A percentile compares a stretch with the other conserved stretches of the same genome.
Conservation (phyloP, 2,329 filamentous ascomycete genomes). For the Penicillium occitanis region DNA sequence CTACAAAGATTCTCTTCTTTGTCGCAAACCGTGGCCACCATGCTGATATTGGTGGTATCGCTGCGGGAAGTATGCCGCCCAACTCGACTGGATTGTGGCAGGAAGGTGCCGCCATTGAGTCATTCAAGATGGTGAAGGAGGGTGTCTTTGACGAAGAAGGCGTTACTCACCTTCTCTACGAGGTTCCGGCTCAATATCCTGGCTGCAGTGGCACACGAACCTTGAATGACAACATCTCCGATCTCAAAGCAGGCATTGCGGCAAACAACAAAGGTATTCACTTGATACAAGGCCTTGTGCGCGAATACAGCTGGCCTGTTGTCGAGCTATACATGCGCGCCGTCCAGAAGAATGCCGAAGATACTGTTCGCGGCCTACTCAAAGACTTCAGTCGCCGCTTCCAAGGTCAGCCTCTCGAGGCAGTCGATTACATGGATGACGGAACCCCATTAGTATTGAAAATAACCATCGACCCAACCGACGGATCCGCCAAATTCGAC, state of each 20-base stretch:
- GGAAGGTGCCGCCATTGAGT: conserved; percentile 50
- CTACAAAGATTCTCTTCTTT: conserved; percentile 75
- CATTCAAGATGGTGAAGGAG: conserved; percentile 67
- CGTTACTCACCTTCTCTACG: conserved; percentile 68
- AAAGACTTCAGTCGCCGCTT: conserved; percentile 70
- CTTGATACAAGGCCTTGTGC: conserved; percentile 70
- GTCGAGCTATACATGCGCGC: conserved; percentile 82
- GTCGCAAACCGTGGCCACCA: conserved; percentile 79
- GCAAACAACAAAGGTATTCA: conserved; percentile 84
- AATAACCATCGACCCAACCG: conserved; percentile 70
- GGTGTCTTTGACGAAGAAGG: conserved; percentile 76
- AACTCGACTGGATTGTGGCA: conserved; percentile 50
- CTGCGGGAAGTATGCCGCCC: conserved; percentile 78
- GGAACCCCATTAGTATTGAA: conserved; percentile 74
- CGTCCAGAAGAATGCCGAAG: conserved; percentile 78
- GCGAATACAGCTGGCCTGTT: conserved; percentile 66
- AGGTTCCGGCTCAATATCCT: conserved; percentile 70
- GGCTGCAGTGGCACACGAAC: conserved; percentile 78
- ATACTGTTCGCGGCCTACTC: conserved; percentile 70
- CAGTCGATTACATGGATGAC: conserved; percentile 84
- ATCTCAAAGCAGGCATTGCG: conserved; percentile 82
- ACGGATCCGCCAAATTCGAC: conserved; percentile 76
- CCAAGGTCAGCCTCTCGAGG: conserved; percentile 67
- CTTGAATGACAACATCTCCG: conserved; percentile 78
- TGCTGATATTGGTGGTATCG: conserved; percentile 79